Percentiles rank a stretch among this genome's conserved stretches.
Conservation (phyloP, 495 filamentous ascomycete species). For the Hypoxylon perforatum region DNA sequence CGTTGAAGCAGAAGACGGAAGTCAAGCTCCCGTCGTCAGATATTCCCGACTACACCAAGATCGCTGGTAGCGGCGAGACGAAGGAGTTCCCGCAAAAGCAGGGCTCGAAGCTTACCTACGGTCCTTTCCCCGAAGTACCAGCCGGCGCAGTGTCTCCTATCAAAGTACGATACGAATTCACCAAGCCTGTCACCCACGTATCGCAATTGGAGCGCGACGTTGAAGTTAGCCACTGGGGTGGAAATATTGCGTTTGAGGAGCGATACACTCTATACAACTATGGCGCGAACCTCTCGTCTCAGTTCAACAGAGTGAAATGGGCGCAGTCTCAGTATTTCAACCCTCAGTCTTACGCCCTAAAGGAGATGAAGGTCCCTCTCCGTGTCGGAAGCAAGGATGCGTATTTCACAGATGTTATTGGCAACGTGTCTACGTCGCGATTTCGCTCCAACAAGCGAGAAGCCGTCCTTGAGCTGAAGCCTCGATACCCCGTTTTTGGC, state of each 20-base stretch:
- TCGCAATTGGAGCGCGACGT: conserved; percentile 84
- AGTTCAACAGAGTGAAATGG: conserved; percentile 91
- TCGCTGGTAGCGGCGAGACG: conserved; percentile 70
- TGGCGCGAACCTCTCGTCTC: conserved; percentile 81
- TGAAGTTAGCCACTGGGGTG: conserved; percentile 97
- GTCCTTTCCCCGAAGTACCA: conserved; percentile 82
- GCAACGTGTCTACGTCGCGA: conserved; percentile 93
- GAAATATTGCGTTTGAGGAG: conserved; percentile 94
- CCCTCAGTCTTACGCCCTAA: conserved; percentile 78
- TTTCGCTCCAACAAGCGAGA: conserved; percentile 84
- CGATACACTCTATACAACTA: conserved; percentile 89
- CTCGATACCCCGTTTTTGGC: conserved; percentile 92
- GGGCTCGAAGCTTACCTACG: conserved; percentile 88
- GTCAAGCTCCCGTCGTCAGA: conserved; percentile 84
- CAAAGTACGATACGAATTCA: conserved; percentile 93
- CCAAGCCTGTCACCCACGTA: conserved; percentile 84
- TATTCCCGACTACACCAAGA: conserved; percentile 84
- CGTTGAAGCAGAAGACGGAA: conserved; percentile 94
- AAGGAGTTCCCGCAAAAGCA: conserved; percentile 79
- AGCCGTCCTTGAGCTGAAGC: conserved; percentile 87
- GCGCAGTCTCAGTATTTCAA: conserved; percentile 79
- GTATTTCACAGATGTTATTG: conserved; percentile 97
- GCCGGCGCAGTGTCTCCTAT: conserved; percentile 78
- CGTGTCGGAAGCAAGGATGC: conserved; percentile 80
- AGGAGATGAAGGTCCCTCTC: conserved; percentile 83